Evolutionary conservation across 2,329 filamentous ascomycete genomes (phyloP).

Genomic region (Sarocladium strictum): DNA sequence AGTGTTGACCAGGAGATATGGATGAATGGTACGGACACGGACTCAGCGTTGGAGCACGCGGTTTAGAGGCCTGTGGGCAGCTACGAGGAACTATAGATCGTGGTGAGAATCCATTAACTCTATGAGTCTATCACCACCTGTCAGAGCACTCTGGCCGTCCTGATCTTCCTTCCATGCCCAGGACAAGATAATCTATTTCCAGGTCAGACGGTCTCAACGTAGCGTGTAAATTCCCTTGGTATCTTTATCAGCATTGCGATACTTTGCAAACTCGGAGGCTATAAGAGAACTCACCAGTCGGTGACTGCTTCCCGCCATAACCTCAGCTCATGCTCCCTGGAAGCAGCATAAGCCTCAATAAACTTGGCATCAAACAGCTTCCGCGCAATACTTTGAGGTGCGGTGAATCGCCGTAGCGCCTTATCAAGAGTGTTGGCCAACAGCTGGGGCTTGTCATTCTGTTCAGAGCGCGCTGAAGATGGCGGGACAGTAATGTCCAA

Average conservation of each 20-base stretch:
- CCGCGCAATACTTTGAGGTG: constrained; percentile 60
- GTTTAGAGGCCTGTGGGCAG: too few relatives aligned
- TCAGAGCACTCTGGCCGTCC: too few relatives aligned
- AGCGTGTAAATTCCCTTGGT: neutral
- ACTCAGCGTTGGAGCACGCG: too few relatives aligned
- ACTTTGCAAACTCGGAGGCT: neutral
- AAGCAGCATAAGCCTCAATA: constrained; percentile 68
- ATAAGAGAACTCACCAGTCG: constrained; percentile 54
- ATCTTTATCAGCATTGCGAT: neutral
- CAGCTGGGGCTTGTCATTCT: constrained; percentile 52
- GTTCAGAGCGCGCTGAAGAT: constrained; percentile 44
- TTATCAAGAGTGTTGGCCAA: constrained; percentile 65
- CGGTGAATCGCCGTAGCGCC: constrained; percentile 57
- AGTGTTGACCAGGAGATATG: too few relatives aligned
- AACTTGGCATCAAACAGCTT: constrained; percentile 69
- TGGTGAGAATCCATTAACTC: too few relatives aligned
- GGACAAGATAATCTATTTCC: too few relatives aligned
- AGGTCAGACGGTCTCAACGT: neutral
- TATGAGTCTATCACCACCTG: too few relatives aligned
- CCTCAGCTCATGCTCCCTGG: constrained; percentile 64
- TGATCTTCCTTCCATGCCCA: too few relatives aligned
- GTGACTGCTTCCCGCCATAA: constrained; percentile 75
- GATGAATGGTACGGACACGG: too few relatives aligned
- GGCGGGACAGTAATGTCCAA: constrained; percentile 60
- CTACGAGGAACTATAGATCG: too few relatives aligned